phyloP scores from a whole-genome alignment of 306 rosid species.

The Fragaria nilgerrensis region DNA sequence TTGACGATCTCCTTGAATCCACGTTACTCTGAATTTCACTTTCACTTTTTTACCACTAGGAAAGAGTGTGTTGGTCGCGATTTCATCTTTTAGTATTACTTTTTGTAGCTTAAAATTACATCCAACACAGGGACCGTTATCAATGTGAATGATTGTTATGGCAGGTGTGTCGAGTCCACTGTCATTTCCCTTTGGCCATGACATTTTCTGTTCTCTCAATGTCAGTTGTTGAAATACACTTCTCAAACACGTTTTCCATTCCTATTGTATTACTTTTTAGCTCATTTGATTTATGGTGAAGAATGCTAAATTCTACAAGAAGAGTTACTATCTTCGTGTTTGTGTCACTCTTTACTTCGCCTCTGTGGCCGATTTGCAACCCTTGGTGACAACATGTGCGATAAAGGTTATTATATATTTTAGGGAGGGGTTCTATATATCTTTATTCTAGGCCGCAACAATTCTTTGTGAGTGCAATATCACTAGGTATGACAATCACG shows the following conservation, averaged over 20 bases:
- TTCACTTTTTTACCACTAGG: background rate
- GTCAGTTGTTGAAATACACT: constrained; percentile 75
- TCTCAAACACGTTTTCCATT: constrained; percentile 65
- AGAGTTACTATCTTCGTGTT: background rate
- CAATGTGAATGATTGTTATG: background rate
- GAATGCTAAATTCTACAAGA: background rate
- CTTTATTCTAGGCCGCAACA: constrained; percentile 61
- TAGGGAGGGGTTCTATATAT: constrained; percentile 71
- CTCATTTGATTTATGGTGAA: background rate
- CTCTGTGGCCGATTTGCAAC: constrained; percentile 63
- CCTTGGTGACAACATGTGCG: constrained; percentile 59
- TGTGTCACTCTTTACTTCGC: constrained; percentile 51
- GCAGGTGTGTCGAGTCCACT: constrained; percentile 80
- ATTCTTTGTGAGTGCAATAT: constrained; percentile 69
- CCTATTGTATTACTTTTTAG: constrained; percentile 41
- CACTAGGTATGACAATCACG: constrained; percentile 38
- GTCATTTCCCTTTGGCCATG: constrained; percentile 90
- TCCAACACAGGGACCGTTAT: background rate
- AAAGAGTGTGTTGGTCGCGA: background rate
- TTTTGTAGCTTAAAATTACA: background rate
- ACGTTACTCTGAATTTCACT: background rate
- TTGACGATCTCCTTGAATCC: background rate
- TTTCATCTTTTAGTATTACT: background rate
- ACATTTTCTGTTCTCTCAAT: constrained; percentile 81
- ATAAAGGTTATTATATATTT: constrained; percentile 45